Evolutionary conservation across 805 yeast species (phyloP).

Genomic region (Kregervanrija delftensis): DNA sequence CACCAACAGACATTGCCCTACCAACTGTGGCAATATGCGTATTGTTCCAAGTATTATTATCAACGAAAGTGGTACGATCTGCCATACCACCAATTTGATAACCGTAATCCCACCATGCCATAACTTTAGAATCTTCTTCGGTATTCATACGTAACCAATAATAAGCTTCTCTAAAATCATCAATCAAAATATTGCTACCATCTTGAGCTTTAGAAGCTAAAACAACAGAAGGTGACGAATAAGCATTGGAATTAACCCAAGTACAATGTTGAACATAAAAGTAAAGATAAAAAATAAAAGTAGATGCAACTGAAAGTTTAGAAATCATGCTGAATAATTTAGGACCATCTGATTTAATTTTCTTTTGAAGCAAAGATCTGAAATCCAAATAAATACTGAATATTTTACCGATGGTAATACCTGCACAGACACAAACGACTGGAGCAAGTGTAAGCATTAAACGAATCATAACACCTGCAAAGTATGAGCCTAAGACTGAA

Average conservation of each 20-base stretch:
- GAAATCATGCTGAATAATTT: conserved; percentile 37
- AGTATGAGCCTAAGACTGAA: conserved; percentile 89
- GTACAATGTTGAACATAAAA: conserved; percentile 91
- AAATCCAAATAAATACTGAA: conserved; percentile 77
- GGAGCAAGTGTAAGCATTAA: conserved; percentile 96
- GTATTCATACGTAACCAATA: conserved; percentile 99
- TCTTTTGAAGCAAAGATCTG: conserved; percentile 17
- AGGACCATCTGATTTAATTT: conserved; percentile 12
- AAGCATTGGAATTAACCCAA: conserved; percentile 93
- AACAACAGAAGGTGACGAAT: conserved; percentile 97
- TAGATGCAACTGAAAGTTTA: conserved; percentile 52
- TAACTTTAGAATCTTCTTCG: conserved; percentile 88
- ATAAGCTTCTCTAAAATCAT: conserved; percentile 97
- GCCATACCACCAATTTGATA: conserved; percentile 99
- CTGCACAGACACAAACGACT: conserved; percentile 87
- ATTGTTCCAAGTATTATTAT: conserved; percentile 98
- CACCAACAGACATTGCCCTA: conserved; percentile 89
- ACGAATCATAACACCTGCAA: conserved; percentile 99
- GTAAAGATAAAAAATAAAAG: conserved; percentile 68
- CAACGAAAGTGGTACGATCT: conserved; percentile 95
- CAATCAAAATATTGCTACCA: conserved; percentile 79
- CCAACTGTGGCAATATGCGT: conserved; percentile 99
- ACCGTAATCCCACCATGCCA: conserved; percentile 99
- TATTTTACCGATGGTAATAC: conserved; percentile 77
- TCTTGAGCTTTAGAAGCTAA: conserved; percentile 77